phyloP scores from a whole-genome alignment of 129 eudicot genomes.

The Lactuca saligna region DNA sequence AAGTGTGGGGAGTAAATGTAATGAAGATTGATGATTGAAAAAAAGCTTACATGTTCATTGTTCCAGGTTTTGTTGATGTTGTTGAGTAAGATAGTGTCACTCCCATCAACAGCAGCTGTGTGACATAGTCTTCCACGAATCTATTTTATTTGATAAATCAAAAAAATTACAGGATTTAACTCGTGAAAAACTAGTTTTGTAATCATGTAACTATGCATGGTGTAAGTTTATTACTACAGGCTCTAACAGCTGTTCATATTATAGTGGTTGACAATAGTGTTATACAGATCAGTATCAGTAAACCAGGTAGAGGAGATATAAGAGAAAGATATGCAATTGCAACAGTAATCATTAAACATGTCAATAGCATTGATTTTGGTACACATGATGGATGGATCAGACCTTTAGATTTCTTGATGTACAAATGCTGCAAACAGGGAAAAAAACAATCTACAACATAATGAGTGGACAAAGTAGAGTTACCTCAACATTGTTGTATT shows the following conservation, averaged over 20 bases:
- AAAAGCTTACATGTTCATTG: constrained; percentile 55
- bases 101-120: constrained; percentile 57
- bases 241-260: not conserved
- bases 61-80: constrained; percentile 72
- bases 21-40: not conserved
- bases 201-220: not conserved
- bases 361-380: no score
- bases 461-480: constrained; percentile 1
- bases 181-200: no score
- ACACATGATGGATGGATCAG: no score
- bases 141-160: constrained; percentile 34
- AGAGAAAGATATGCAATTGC: no score
- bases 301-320: no score
- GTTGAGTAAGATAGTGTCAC: constrained; percentile 62
- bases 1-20: not conserved
- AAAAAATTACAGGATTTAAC: not conserved
- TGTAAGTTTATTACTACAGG: not conserved
- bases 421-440: constrained; percentile 4
- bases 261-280: not conserved
- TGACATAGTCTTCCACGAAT: constrained; percentile 64
- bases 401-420: constrained; percentile 1
- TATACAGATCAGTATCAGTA: no score
- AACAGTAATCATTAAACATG: no score
- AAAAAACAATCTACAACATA: constrained; percentile 13
- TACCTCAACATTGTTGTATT: constrained; percentile 62